Percentiles rank a stretch among this genome's conserved stretches.
phyloP scores from a whole-genome alignment of 768 basidiomycete genomes.

The Boletellus sp. region DNA sequence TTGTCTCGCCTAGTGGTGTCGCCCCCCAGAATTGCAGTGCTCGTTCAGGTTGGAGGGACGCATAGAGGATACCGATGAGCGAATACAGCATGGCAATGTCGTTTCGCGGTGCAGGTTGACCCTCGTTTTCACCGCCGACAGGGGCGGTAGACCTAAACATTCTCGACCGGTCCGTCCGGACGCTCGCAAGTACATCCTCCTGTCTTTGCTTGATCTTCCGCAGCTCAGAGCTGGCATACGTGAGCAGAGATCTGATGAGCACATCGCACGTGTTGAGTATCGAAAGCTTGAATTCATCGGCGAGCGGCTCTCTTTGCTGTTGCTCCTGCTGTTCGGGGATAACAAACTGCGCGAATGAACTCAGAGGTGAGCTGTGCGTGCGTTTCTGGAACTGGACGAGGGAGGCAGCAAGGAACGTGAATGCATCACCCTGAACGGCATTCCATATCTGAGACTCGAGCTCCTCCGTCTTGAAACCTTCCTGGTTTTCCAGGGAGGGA shows the following conservation, averaged over 20 bases:
- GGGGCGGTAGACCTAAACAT: constrained; percentile 42
- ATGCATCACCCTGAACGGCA: constrained; percentile 80
- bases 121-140: constrained; percentile 39
- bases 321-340: constrained; percentile 36
- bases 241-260: constrained; percentile 67
- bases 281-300: constrained; percentile 45
- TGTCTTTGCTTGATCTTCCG: constrained; percentile 87
- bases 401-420: constrained; percentile 62
- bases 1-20: constrained; percentile 41
- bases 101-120: constrained; percentile 59
- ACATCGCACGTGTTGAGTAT: constrained; percentile 66
- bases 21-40: constrained; percentile 87
- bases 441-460: constrained; percentile 80
- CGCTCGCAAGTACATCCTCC: constrained; percentile 75
- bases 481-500: constrained; percentile 56
- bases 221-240: constrained; percentile 74
- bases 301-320: constrained; percentile 35
- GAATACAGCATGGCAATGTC: constrained; percentile 83
- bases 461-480: constrained; percentile 71
- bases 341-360: constrained; percentile 38
- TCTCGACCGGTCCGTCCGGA: constrained; percentile 60
- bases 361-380: constrained; percentile 28
- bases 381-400: constrained; percentile 54
- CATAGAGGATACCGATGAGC: constrained; percentile 79
- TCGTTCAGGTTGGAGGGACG: constrained; percentile 66